A percentile compares a stretch with the other conserved stretches of the same genome.
These are phyloP conservation scores for Breviolum minutum DNA, from an alignment of 73 alveolate species.

Conservation along the genomic window DNA sequence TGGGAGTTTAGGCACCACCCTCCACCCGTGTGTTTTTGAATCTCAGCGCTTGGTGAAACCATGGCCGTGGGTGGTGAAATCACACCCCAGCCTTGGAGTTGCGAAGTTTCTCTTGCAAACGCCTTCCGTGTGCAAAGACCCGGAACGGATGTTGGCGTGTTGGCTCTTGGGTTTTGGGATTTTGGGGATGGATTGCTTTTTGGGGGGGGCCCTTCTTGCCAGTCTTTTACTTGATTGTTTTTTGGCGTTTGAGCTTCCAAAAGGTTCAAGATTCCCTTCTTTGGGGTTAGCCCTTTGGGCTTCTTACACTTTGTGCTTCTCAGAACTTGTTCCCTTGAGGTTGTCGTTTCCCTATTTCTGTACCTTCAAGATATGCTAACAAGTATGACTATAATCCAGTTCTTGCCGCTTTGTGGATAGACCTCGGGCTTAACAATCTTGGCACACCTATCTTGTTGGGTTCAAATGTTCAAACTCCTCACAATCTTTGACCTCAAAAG, in stretches of 20 bases:
- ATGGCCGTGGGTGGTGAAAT: too few species aligned
- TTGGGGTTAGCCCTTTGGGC: too few species aligned
- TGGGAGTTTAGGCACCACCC: neutral
- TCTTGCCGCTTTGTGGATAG: neutral
- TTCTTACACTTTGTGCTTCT: too few species aligned
- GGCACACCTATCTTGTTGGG: neutral
- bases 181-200: neutral
- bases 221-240: neutral
- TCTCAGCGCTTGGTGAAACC: neutral
- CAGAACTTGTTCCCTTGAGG: too few species aligned
- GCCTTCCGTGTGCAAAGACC: neutral
- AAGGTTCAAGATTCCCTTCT: too few species aligned
- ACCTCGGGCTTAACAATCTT: neutral
- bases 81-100: constrained; percentile 13
- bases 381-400: neutral
- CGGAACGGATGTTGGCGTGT: neutral
- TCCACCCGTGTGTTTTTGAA: neutral
- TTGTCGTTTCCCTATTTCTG: too few species aligned
- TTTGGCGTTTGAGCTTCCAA: neutral
- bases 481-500: neutral
- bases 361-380: neutral
- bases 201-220: neutral
- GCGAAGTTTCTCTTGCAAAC: constrained; percentile 19
- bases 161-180: neutral
- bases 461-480: neutral